Evolutionary conservation across 1,139 yeast genomes (phyloP), one percentile per base, ranked within the genome.

Genomic region (Blastobotrys malaysiensis): DNA sequence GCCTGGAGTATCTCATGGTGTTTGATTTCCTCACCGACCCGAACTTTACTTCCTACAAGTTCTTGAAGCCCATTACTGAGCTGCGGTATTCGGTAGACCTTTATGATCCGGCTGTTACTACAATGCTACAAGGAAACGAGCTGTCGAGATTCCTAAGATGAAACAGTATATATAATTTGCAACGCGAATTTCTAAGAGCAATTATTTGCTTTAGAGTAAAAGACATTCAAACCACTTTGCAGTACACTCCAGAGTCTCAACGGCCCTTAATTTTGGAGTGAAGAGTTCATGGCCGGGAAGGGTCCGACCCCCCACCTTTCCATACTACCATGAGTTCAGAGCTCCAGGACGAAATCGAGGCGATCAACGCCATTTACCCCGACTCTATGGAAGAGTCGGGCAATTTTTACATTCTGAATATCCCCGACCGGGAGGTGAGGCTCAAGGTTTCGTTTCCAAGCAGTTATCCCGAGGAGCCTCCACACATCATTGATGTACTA

Each of bases 341-440:
- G 52, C 73, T 88, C 13, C 65, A 69, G n/a, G 95, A 89, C 56
- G 99, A 93, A 65, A 71, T 88, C 22, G 82, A 80, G 51, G 95
- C 97, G 11, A 83, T 91, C 19, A 87, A 88, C 58, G 95, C 97
- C 1, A 91, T 93, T n/a, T 91, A 82, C 65, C 97, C 96, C 0
- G 87, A 77, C 14, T 76, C 77, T 48, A 62, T 81, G 54, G 67
- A 63, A 0, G 76, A 61, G 55, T 73, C 73, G 50, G 72, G 77
- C 9, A 73, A 73, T 2, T 66, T 67, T 3, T 81, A 82, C 55
- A 77, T 77, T 24, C 74, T 90, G 39, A 69, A 67, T 9, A 73
- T 89, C 1, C 96, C 97, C 0, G 82, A 86, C 63, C 81, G 79
- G 57, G 76, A 76, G 47, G 72, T 86, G 46, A 69, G 71, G 2